Evolutionary conservation across 495 filamentous ascomycete genomes (phyloP).

Genomic region (Xanthoparmelia taractica): DNA sequence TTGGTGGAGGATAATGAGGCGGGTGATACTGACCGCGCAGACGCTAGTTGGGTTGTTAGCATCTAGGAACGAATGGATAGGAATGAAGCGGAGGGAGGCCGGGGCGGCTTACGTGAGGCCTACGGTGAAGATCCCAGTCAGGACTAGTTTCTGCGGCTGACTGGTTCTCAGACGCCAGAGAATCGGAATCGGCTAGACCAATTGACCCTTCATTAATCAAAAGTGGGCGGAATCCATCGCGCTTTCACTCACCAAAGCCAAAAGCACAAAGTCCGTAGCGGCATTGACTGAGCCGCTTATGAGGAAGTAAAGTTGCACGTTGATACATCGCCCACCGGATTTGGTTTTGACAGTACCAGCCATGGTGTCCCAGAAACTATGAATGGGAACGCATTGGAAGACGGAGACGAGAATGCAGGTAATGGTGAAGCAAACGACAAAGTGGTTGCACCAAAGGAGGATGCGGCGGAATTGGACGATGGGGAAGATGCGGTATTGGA

Average conservation of each 20-base stretch:
- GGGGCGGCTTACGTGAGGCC: constrained; percentile 13
- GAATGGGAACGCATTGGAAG: constrained; percentile 18
- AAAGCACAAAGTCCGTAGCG: constrained; percentile 17
- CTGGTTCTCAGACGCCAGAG: constrained; percentile 19
- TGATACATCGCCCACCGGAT: constrained; percentile 14
- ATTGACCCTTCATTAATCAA: not conserved
- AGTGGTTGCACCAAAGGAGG: constrained; percentile 9
- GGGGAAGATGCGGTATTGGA: constrained; percentile 23
- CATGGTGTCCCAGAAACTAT: constrained; percentile 20
- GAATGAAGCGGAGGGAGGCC: not conserved
- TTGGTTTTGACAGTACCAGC: constrained; percentile 4
- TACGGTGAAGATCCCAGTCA: constrained; percentile 15
- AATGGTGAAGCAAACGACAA: constrained; percentile 7
- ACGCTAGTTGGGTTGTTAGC: constrained; percentile 11
- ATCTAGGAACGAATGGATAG: not conserved
- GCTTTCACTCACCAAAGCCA: constrained; percentile 16
- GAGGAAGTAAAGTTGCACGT: constrained; percentile 14
- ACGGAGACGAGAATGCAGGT: constrained; percentile 5
- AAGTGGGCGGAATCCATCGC: too few relatives aligned
- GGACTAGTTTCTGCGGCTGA: constrained; percentile 17
- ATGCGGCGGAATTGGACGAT: constrained; percentile 23
- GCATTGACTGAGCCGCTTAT: constrained; percentile 17
- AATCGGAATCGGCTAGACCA: constrained; percentile 19
- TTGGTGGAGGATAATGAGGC: constrained; percentile 10
- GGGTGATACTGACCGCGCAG: constrained; percentile 20